phyloP scores from a whole-genome alignment of 257 asterid species.

The Nicotiana knightiana region DNA sequence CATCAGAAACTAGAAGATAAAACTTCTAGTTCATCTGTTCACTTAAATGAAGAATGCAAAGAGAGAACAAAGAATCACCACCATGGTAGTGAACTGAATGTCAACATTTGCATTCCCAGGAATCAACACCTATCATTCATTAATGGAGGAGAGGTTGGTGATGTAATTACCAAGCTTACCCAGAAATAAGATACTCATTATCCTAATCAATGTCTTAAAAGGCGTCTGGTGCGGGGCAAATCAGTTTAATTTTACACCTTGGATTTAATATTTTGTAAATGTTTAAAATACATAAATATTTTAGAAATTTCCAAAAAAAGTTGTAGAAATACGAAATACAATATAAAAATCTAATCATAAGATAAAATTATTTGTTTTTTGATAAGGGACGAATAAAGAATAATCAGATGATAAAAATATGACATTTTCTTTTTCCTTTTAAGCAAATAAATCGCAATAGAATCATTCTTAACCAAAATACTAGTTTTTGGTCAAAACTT shows the following conservation, averaged over 20 bases:
- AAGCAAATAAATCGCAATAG: neutral
- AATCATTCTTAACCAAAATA: neutral
- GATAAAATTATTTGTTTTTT: neutral
- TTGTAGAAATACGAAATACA: neutral
- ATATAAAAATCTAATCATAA: neutral
- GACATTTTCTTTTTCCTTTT: neutral
- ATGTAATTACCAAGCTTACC: neutral
- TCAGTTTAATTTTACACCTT: neutral
- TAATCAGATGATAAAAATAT: neutral
- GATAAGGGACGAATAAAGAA: no score
- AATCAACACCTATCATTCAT: neutral
- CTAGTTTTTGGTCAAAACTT: neutral
- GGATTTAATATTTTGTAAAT: neutral
- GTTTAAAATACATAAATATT: neutral
- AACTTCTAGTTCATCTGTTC: neutral
- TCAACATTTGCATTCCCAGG: neutral
- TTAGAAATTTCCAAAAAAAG: neutral
- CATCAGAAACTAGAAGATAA: neutral
- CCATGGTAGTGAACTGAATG: neutral
- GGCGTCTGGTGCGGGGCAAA: neutral
- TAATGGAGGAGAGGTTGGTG: neutral
- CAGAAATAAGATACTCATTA: neutral
- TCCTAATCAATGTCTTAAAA: neutral
- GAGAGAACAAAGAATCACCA: slow-evolving; percentile 15
- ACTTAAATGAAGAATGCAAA: neutral